Evolutionary conservation across 139 green algal species (phyloP), one percentile per base, ranked within the genome.

Genomic region (Ettlia oleoabundans): DNA sequence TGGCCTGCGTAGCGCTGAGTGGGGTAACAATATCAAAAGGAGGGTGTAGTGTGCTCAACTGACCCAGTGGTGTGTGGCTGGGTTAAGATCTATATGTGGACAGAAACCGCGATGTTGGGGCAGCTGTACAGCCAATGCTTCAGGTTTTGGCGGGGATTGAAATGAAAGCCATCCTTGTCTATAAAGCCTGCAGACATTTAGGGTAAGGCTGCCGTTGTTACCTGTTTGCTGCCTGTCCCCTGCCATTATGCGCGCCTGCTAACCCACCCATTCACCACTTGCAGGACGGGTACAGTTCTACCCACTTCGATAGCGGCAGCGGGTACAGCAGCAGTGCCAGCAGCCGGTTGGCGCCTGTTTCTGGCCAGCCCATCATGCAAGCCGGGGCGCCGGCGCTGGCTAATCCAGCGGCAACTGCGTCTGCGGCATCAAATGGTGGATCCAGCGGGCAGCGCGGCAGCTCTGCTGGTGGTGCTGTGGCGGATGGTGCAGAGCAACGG

Each of bases 361-460:
- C 24, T 40, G 52, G 0, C n/a, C 73, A 80, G 73, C 73, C 73
- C 8, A 68, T 80, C 33, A 30, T 80, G 3, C 72, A 80, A 28
- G 35, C 73, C 3, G 35, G 52, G 26, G 53, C 28, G 18, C 55
- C 55, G 18, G 18, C 21, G 21, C 55, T 65, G 55, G 55, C 62
- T 33, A 22, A 22, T 24, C 18, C 51, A 21, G 41, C 72, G 21
- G 21, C 72, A 37, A 4, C 72, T 38, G 47, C 47, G 9, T 9
- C 72, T 40, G 32, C 51, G 1, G 32, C 72, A 52, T 43, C 72
- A 51, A 32, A 33, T 7, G 26, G 28, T 24, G 32, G 28, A 38
- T 18, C n/a, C 13, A 9, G 21, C 47, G 32, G 30, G 19, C 30
- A 24, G 35, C 38, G 76, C 69, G 63, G 76, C 32, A 35, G 78